Base-by-base conservation (phyloP, 768 basidiomycete species). In the Cystobasidium tubakii region DNA sequence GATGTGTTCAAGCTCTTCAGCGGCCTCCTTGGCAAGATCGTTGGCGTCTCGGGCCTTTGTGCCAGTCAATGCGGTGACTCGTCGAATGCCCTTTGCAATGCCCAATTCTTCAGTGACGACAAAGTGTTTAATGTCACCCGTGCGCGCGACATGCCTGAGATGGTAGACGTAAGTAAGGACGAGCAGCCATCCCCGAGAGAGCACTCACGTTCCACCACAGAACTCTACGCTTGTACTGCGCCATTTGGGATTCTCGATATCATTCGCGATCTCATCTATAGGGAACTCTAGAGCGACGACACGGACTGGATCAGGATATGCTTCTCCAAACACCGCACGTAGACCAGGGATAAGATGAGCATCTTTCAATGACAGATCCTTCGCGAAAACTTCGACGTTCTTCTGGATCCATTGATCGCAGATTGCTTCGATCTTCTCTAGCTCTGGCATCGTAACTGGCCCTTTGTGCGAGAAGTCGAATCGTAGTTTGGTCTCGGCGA, bases 391-490 rank as follows among this genome's bases (percentile, higher is more conserved):
- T 74, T 85, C 86, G 76, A 92, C 92, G 77, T 95, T 92, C 81
- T 85, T 87, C 79, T 86, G 86, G 81, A 99, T 90, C 93, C 94
- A 98, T 66, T 90, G 89, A 75, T 88, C 83, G 79, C 88, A 89
- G 84, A 91, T 88, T 7, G 81, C 80, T 81, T 98, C 94, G 76
- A 99, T 93, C 81, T 88, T 88, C 62, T 82, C 79, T 39, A 98
- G 85, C 64, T 98, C 94, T 1, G 86, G 81, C 0, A 87, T 81
- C n/a, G 86, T 81, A 75, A 98, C 89, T 74, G 88, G 88, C 1
- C 91, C 85, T 81, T 96, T 97, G 83, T 99, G 96, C 21, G 92
- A 94, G 82, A 98, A 99, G 82, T 99, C 96, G 82, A 99, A 99
- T 21, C 96, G 91, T 29, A 99, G 86, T 82, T 96, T 97, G 27